Evolutionary conservation across 164 flowering plant species (phyloP).

Genomic region (Berberis vulgaris): DNA sequence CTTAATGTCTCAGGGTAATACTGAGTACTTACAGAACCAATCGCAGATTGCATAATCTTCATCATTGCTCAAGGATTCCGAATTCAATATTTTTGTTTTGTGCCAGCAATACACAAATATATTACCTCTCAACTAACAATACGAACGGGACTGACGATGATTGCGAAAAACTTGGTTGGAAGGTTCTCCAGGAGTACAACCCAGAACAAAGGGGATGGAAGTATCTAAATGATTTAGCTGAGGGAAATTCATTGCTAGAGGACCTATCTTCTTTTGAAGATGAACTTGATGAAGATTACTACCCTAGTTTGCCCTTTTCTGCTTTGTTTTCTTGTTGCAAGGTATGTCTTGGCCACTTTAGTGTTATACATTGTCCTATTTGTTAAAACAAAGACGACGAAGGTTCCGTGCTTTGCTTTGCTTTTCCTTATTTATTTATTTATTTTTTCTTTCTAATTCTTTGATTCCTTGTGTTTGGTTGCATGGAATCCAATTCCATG

Average conservation of each 20-base stretch:
- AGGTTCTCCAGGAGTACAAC: conserved; percentile 58
- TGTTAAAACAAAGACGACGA: too few relatives aligned
- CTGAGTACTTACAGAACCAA: too few relatives aligned
- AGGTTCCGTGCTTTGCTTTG: too few relatives aligned
- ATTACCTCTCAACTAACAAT: conserved; percentile 64
- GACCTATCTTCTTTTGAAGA: conserved; percentile 51
- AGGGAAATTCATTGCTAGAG: conserved; percentile 25
- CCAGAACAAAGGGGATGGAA: conserved; percentile 67
- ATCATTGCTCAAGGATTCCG: background rate
- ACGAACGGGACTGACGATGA: conserved; percentile 58
- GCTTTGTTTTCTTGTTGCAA: conserved; percentile 79
- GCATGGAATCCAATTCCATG: too few relatives aligned
- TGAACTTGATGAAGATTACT: conserved; percentile 73
- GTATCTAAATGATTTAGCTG: conserved; percentile 51
- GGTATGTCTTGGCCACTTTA: conserved; percentile 26
- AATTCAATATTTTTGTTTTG: conserved; percentile 11
- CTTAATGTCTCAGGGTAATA: conserved; percentile 67
- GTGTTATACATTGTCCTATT: too few relatives aligned
- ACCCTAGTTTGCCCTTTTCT: conserved; percentile 88
- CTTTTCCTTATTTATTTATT: too few relatives aligned
- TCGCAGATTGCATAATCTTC: background rate
- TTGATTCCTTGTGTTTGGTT: too few relatives aligned
- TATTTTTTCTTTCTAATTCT: too few relatives aligned
- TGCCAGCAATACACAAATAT: conserved; percentile 54
- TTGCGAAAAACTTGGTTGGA: conserved; percentile 82